These are phyloP conservation scores for Candida sojae DNA, from an alignment of 1,139 yeast genomes.

Conservation along the genomic window DNA sequence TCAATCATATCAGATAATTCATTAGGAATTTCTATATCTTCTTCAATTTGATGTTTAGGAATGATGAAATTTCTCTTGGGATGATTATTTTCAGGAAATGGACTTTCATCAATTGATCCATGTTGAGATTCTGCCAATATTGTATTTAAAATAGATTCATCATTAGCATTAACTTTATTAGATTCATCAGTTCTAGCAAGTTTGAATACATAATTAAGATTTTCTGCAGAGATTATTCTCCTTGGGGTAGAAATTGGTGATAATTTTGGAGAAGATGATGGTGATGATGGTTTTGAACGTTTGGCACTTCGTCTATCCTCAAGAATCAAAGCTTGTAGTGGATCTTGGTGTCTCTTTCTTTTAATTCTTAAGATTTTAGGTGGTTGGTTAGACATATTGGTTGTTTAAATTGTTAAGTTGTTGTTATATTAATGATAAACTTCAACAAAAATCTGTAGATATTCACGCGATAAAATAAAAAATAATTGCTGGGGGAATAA, in stretches of 20 bases:
- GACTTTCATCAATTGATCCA: slow-evolving; percentile 4
- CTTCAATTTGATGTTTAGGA: slow-evolving; percentile 36
- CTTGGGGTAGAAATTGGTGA: slow-evolving; percentile 20
- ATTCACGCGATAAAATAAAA: too few relatives aligned
- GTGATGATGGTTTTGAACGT: slow-evolving; percentile 45
- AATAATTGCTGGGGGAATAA: too few relatives aligned
- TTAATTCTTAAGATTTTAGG: slow-evolving; percentile 78
- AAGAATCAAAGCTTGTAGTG: slow-evolving; percentile 71
- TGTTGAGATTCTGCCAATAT: slow-evolving; percentile 14
- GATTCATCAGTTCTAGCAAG: slow-evolving; percentile 63
- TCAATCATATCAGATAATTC: slow-evolving; percentile 71
- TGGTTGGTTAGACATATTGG: slow-evolving; percentile 19
- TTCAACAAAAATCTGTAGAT: too few relatives aligned
- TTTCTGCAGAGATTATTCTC: slow-evolving; percentile 11
- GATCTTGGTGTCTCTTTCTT: slow-evolving; percentile 82
- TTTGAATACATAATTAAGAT: slow-evolving; percentile 47
- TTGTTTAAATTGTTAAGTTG: too few relatives aligned
- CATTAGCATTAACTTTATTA: slow-evolving; percentile 17
- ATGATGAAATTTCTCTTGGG: slow-evolving; percentile 31
- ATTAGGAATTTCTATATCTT: slow-evolving; percentile 50
- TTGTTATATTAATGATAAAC: too few relatives aligned
- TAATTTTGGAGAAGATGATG: slow-evolving; percentile 23
- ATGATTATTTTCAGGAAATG: slow-evolving; percentile 3
- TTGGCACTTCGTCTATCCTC: slow-evolving; percentile 42
- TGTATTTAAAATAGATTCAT: slow-evolving; percentile 21